phyloP scores from a whole-genome alignment of 495 filamentous ascomycete species.

The Parmelia sp. region DNA sequence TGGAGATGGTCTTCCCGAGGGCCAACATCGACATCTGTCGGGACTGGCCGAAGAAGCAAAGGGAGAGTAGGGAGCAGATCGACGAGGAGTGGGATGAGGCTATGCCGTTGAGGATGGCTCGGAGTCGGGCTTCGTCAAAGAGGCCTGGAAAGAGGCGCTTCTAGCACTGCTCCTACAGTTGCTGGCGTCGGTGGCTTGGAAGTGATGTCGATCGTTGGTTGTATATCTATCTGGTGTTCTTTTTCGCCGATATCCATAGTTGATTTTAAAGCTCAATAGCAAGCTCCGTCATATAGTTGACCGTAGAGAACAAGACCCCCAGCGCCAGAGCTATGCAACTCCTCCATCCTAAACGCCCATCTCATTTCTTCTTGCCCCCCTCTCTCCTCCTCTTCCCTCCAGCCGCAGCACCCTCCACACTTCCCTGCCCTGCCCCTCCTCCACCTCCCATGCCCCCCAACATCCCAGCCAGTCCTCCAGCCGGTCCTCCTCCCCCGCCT shows the following conservation, averaged over 20 bases:
- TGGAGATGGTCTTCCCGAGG: conserved; percentile 82
- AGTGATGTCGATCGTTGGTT: background rate
- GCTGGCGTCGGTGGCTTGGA: background rate
- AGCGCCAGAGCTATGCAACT: conserved; percentile 17
- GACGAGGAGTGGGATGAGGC: conserved; percentile 16
- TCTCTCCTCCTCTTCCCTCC: conserved; percentile 26
- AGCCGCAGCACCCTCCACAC: conserved; percentile 15
- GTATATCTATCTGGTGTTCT: background rate
- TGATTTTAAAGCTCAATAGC: background rate
- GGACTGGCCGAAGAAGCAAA: conserved; percentile 77
- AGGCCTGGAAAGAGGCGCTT: conserved; percentile 10
- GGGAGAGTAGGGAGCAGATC: background rate
- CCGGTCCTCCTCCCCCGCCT: conserved; percentile 29
- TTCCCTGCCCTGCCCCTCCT: conserved; percentile 13
- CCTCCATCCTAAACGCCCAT: background rate
- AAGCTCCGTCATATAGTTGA: background rate
- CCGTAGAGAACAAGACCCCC: background rate
- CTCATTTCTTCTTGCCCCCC: conserved; percentile 20
- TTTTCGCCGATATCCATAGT: conserved; percentile 11
- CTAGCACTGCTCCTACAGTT: background rate
- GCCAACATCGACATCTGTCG: conserved; percentile 79
- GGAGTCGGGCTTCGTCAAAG: conserved; percentile 13
- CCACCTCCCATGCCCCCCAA: conserved; percentile 42
- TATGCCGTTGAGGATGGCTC: conserved; percentile 8
- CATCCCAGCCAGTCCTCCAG: conserved; percentile 74